Conservation (phyloP, 176 grass and related monocot species). For the Lolium multiflorum region DNA sequence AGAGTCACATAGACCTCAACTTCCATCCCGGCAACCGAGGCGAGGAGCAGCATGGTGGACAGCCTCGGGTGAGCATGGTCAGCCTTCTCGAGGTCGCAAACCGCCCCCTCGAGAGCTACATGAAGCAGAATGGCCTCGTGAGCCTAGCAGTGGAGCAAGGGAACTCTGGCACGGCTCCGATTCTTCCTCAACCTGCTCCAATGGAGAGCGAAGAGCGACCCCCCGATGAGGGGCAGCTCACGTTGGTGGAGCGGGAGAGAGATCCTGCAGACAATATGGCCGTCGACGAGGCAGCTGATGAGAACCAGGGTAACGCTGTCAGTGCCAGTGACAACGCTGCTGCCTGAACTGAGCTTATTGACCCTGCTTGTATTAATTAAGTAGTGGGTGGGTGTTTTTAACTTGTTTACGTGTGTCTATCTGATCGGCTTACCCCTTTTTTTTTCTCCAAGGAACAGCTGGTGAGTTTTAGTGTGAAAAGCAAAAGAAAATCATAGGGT, state of each 20-base stretch:
- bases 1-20: conserved; percentile 90
- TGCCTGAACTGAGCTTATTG: conserved; percentile 28
- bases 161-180: conserved; percentile 50
- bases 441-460: conserved; percentile 51
- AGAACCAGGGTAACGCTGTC: conserved; percentile 58
- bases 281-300: conserved; percentile 46
- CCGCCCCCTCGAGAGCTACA: conserved; percentile 80
- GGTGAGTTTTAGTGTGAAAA: conserved; percentile 60
- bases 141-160: conserved; percentile 70
- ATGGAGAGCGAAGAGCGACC: conserved; percentile 71
- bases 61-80: conserved; percentile 70
- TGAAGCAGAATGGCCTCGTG: conserved; percentile 79
- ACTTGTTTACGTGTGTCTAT: background rate
- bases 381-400: background rate
- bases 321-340: conserved; percentile 37
- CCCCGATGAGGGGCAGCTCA: conserved; percentile 57
- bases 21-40: conserved; percentile 50
- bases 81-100: conserved; percentile 79
- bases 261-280: conserved; percentile 40
- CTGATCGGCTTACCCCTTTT: conserved; percentile 38
- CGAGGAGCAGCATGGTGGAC: conserved; percentile 44
- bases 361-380: background rate
- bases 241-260: conserved; percentile 44
- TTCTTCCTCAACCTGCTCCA: conserved; percentile 1
- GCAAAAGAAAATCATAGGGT: conserved; percentile 38